These are phyloP conservation scores for Eucalyptus pauciflora DNA, from an alignment of 345 rosid species.

Conservation along the genomic window DNA sequence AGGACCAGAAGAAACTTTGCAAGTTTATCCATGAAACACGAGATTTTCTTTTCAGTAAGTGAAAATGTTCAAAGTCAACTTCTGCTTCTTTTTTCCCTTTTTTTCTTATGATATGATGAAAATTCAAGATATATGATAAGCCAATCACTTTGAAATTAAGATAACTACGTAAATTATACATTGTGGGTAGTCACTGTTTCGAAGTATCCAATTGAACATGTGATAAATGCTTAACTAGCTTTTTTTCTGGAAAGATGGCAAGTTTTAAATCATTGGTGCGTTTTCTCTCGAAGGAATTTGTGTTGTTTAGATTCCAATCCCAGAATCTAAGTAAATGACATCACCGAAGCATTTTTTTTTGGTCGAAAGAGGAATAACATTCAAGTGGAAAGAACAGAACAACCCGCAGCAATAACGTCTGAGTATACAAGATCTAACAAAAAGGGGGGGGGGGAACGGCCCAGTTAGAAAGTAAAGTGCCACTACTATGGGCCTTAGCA, in stretches of 20 bases:
- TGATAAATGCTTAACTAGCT: neutral
- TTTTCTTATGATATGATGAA: neutral
- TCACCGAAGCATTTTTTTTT: neutral
- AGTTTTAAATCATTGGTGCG: neutral
- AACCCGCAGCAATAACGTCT: fast-evolving
- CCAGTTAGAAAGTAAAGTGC: too few relatives aligned
- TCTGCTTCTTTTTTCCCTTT: neutral
- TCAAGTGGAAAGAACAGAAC: too few relatives aligned
- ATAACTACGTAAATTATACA: neutral
- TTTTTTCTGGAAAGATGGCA: neutral
- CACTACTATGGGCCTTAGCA: too few relatives aligned
- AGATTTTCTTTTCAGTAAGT: neutral
- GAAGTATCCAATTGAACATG: neutral
- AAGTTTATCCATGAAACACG: neutral
- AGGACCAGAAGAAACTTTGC: neutral
- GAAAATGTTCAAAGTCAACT: neutral
- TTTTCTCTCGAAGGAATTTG: neutral
- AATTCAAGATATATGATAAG: neutral
- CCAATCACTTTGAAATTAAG: neutral
- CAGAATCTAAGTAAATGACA: neutral
- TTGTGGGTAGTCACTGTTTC: neutral
- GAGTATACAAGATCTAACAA: too few relatives aligned
- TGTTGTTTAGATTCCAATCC: neutral
- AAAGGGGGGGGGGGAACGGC: too few relatives aligned
- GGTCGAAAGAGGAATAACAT: too few relatives aligned